A percentile compares a stretch with the other conserved stretches of the same genome.
Conservation (phyloP, 1,284 basidiomycete genomes). For the Schizophyllum commune region DNA sequence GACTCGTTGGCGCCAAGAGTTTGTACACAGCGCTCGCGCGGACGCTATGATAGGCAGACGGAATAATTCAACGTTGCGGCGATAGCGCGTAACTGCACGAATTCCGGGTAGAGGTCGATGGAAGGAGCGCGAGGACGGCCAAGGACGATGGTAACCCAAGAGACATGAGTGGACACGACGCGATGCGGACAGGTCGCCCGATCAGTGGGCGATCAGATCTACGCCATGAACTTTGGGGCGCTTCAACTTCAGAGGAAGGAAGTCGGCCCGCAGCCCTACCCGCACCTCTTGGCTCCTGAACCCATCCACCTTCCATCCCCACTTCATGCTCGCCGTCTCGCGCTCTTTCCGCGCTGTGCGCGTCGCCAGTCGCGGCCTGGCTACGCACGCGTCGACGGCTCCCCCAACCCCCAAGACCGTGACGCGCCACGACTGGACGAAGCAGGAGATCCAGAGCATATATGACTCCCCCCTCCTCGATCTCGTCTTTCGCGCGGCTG, state of each 20-base stretch:
- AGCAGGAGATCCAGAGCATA: constrained; percentile 66
- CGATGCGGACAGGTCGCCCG: background rate
- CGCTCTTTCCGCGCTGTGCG: constrained; percentile 10
- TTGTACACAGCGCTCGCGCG: background rate
- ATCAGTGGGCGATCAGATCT: background rate
- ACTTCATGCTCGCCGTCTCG: constrained; percentile 18
- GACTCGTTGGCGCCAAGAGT: background rate
- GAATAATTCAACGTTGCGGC: background rate
- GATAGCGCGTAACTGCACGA: background rate
- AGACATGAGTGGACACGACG: background rate
- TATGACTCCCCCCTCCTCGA: constrained; percentile 81
- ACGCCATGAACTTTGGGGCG: background rate
- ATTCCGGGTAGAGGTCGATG: no score
- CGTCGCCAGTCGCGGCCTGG: constrained; percentile 38
- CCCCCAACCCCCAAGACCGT: constrained; percentile 19
- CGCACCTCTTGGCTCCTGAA: background rate
- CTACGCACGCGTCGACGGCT: constrained; percentile 45
- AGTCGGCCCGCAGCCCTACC: background rate
- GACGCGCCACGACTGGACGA: constrained; percentile 54
- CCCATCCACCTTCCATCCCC: constrained; percentile 1
- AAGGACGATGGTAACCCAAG: background rate
- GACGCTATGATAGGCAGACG: no score
- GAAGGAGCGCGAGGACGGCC: background rate
- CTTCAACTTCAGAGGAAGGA: background rate
- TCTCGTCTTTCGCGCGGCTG: constrained; percentile 77